Evolutionary conservation across 2,329 filamentous ascomycete genomes (phyloP), one percentile per base, ranked within the genome.

Genomic region (Colletotrichum sp.): DNA sequence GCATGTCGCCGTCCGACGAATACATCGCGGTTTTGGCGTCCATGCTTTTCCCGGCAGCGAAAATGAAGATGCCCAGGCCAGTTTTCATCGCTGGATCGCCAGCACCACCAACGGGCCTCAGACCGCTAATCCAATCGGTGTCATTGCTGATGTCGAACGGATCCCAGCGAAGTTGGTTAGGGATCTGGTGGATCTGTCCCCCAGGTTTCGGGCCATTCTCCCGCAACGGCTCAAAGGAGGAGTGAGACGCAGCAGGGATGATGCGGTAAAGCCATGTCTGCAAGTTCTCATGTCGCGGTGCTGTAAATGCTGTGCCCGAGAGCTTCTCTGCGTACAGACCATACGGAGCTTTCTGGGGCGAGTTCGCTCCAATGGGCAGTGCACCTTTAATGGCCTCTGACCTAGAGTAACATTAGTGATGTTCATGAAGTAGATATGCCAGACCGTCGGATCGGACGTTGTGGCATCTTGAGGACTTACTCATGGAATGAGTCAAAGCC

Each of bases 151-250:
- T 87, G 80, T 96, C 93, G 82, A 96, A 96, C 2, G 90, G 94
- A 79, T 95, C 93, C 95, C 95, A 98, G 76, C 95, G 92, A 39
- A 98, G 88, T 84, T 97, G 95, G 80, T 96, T 96, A 1, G 95
- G 95, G 68, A 95, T 93, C 77, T 94, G 92, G 80, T 94, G 92
- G 77, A 95, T 89, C 81, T 90, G 90, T 10, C 86, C 84, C 59
- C 88, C 87, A 18, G 87, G 83, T 8, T 86, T 85, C 1, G 88
- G 82, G 5, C 83, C 79, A 7, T 70, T 72, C 8, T 72, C 57
- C 10, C 28, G 62, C 24, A 77, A 8, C 1, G 80, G 73, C 72
- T 80, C 79, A 63, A 84, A 86, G 7, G 83, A 81, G 0, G 84
- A 81, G 55, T 92, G 91, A 4, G 89, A 86, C 8, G 89, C 89